phyloP scores from a whole-genome alignment of 495 filamentous ascomycete species.

The Xylaria flabelliformis region DNA sequence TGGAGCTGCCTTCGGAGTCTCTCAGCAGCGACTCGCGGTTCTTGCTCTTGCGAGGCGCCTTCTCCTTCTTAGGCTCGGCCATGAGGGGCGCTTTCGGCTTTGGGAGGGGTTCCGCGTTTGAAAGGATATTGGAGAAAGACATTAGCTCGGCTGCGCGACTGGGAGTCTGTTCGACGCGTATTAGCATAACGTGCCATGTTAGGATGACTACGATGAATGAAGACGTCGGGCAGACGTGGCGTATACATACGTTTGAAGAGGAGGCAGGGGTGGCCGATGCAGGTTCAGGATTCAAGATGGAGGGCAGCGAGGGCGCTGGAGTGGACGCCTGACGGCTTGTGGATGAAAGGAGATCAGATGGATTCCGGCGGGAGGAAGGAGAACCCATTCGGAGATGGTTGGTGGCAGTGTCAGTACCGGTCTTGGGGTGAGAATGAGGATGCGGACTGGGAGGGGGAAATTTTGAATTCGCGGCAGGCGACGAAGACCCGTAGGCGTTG shows the following conservation, averaged over 20 bases:
- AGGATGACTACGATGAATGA: not conserved
- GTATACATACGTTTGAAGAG: conserved; percentile 47
- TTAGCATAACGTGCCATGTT: conserved; percentile 9
- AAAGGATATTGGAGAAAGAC: conserved; percentile 91
- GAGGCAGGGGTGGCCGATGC: conserved; percentile 39
- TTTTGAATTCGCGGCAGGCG: conserved; percentile 58
- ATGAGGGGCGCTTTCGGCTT: conserved; percentile 54
- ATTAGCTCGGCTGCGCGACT: conserved; percentile 80
- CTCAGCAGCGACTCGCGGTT: conserved; percentile 48
- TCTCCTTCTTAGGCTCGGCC: conserved; percentile 42
- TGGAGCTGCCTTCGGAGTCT: conserved; percentile 47
- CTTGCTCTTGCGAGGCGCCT: conserved; percentile 51
- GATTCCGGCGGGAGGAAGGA: conserved; percentile 49
- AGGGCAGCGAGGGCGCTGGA: conserved; percentile 47
- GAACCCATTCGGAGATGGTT: conserved; percentile 58
- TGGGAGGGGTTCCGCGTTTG: conserved; percentile 68
- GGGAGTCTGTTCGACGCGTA: conserved; percentile 56
- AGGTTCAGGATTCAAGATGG: conserved; percentile 54
- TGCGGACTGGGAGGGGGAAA: conserved; percentile 62
- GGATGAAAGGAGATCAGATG: conserved; percentile 50
- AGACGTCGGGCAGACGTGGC: not conserved
- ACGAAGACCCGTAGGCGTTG: conserved; percentile 64
- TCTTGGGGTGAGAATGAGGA: conserved; percentile 53
- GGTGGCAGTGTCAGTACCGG: conserved; percentile 53
- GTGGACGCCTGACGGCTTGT: conserved; percentile 53